Evolutionary conservation across 2,329 filamentous ascomycete species (phyloP), one percentile per base, ranked within the genome.

Genomic region (Dothiorella sarmentorum): DNA sequence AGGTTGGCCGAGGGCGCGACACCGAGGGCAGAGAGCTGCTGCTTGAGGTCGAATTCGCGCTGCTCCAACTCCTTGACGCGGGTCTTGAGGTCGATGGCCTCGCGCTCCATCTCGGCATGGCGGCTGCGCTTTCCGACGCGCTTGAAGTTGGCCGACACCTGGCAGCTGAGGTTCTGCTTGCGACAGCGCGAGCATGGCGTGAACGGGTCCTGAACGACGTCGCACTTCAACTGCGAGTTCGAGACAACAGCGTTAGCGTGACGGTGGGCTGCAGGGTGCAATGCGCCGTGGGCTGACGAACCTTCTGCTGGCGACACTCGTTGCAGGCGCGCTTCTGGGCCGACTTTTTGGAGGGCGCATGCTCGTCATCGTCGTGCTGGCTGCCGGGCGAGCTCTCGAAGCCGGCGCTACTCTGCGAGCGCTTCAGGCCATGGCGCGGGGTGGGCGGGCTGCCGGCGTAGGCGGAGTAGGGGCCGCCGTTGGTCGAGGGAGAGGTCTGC

Each of bases 121-220:
- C 90, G 89, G 63, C 85, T 89, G 40, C 89, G 83, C 78, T 94
- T 94, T 63, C 89, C 88, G 17, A 92, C 80, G 65, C 89, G 86
- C 80, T 91, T 92, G 76, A 93, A 93, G 73, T 91, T 91, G 67
- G 88, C 89, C 73, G 93, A 89, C 73, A 94, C 93, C 73, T 90
- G 90, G 80, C 90, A 94, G 62, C 87, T 84, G 61, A 93, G 85
- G 73, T 88, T 89, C 68, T 92, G 83, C 67, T 90, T 89, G 70
- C 84, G 84, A 76, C 90, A 94, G 59, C 90, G 82, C 56, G 86
- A 86, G 76, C 90, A 94, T 66, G 84, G 85, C 67, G 85, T 83
- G 72, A 91, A 92, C 17, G 89, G 89, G 26, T 90, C 88, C 74
- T 91, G 88, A 65, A 89, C 80, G 65, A 93, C 89, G 78, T 93